A percentile compares a stretch with the other conserved stretches of the same genome.
Evolutionary conservation across 1,284 basidiomycete species (phyloP).

Genomic region (Hypsizygus ulmarius): DNA sequence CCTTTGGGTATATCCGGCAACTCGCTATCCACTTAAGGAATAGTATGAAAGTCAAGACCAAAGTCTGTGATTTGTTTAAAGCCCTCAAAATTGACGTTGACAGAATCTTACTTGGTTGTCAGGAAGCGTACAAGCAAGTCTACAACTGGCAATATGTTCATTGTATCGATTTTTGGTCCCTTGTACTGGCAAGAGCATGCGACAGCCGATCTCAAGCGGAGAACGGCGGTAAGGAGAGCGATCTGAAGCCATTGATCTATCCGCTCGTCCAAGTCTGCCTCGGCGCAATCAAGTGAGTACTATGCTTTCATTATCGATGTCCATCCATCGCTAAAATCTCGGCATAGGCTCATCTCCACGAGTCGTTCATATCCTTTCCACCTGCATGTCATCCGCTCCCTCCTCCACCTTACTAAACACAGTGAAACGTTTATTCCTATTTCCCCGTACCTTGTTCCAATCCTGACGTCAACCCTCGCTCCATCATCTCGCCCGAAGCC

Average conservation of each 20-base stretch:
- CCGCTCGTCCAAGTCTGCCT: constrained; percentile 93
- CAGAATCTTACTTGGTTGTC: constrained; percentile 15
- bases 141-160: constrained; percentile 99
- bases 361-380: constrained; percentile 48
- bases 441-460: constrained; percentile 83
- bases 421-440: constrained; percentile 90
- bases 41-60: constrained; percentile 86
- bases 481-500: constrained; percentile 77
- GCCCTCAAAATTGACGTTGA: constrained; percentile 1
- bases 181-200: constrained; percentile 84
- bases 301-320: constrained; percentile 9
- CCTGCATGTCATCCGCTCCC: constrained; percentile 47
- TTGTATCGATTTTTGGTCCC: constrained; percentile 94
- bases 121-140: constrained; percentile 89
- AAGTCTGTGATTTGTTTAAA: constrained; percentile 44
- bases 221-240: constrained; percentile 63
- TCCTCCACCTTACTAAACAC: constrained; percentile 56
- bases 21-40: constrained; percentile 92
- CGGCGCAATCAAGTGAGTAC: constrained; percentile 83
- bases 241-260: constrained; percentile 87
- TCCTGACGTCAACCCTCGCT: constrained; percentile 78
- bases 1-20: constrained; percentile 96
- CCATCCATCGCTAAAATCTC: constrained; percentile 18
- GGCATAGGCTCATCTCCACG: constrained; percentile 68
- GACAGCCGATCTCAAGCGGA: constrained; percentile 54